Base-by-base conservation (phyloP, 164 flowering plant species). In the Berberis vulgaris region DNA sequence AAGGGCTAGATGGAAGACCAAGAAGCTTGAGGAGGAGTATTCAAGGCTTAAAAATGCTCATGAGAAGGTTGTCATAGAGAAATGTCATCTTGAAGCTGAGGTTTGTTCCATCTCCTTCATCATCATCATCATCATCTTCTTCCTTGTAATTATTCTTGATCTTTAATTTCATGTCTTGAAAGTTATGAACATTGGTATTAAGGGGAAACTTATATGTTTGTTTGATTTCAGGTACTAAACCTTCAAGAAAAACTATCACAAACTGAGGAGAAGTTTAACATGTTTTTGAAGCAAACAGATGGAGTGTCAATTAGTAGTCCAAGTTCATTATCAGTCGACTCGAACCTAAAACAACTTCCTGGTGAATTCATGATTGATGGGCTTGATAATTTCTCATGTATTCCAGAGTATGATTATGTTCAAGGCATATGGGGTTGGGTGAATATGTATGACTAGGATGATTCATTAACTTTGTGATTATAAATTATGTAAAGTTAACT, bases 1-100 rank as follows among this genome's bases (percentile, higher is more conserved):
- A 13, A 64, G 95, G 61, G 89, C 95, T 6, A 77, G 91, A 1
- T 86, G 87, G 87, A 87, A 84, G 84, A 80, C 62, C 78, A 84
- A 87, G 87, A 83, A 76, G 65, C 72, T 86, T 10, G 95, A 84
- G 70, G 89, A 87, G 45, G 87, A 84, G 71, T 84, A 69, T 65
- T 64, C 79, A 1, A 76, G 64, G 74, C 47, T 87, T 13, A 84
- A 84, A 67, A 26, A 64, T 0, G 45, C 57, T 6, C 80, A 82
- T 52, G 95, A 88, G 5, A 38, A 0, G 55, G 63, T 67, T 3
- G 61, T 81, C 11, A 57, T 83, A 7, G 84, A 87, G 38, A 89
- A 86, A 63, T 80, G 85, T 71, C 76, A 69, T 1, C 94, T 87
- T 43, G 85, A 89, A 67, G 65, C 82, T 1, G 84, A 89, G 94